Percentiles rank a stretch among this genome's conserved stretches.
Conservation (phyloP, 257 asterid genomes). For the Euphrasia confusa region DNA sequence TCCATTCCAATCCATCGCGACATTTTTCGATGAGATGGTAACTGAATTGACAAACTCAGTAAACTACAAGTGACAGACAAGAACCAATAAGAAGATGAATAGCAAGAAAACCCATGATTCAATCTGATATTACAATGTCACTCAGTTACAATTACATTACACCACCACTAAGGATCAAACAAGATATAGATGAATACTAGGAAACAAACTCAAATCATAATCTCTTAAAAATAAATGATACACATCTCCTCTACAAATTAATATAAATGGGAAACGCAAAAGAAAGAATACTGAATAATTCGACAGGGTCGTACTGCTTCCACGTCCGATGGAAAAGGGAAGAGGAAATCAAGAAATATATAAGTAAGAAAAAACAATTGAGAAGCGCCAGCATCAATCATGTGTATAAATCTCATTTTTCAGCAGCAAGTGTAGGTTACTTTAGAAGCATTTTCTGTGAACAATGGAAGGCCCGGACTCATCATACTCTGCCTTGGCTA, state of each 20-base stretch:
- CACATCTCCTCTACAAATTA: constrained; percentile 31
- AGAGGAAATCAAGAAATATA: constrained; percentile 17
- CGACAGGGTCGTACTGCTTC: constrained; percentile 16
- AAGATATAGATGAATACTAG: constrained; percentile 15
- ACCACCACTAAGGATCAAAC: constrained; percentile 7
- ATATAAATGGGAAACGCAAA: constrained; percentile 19
- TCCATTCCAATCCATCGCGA: neutral
- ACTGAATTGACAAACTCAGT: neutral
- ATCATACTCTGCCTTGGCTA: constrained; percentile 43
- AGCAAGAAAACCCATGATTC: constrained; percentile 24
- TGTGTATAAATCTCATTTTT: constrained; percentile 14
- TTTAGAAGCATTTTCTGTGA: constrained; percentile 47
- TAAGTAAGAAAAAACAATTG: constrained; percentile 20
- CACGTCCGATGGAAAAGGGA: constrained; percentile 23
- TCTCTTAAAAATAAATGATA: constrained; percentile 19
- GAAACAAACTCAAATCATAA: constrained; percentile 28
- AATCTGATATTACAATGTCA: constrained; percentile 22
- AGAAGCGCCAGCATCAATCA: constrained; percentile 35
- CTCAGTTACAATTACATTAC: constrained; percentile 20
- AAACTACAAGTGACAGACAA: too few relatives aligned
- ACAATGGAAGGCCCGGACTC: constrained; percentile 49
- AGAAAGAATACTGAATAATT: constrained; percentile 19
- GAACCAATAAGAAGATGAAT: neutral
- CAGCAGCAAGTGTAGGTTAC: neutral
- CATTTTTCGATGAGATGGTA: neutral